These are phyloP conservation scores for Leishmania guyanensis DNA, from an alignment of 208 protist species.

Conservation along the genomic window DNA sequence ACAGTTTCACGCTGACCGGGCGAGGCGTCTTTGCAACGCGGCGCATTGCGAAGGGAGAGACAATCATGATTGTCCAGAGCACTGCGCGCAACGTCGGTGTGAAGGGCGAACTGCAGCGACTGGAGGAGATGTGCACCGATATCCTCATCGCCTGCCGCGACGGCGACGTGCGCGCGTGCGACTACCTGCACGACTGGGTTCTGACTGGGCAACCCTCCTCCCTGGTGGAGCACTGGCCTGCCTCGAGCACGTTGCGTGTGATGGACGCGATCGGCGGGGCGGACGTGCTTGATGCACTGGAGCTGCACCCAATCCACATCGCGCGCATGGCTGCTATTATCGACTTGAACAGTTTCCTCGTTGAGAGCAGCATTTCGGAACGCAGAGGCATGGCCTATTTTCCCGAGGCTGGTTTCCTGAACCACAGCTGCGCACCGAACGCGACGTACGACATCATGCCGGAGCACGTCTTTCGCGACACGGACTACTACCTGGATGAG, in stretches of 20 bases:
- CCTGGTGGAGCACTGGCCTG: constrained; percentile 81
- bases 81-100: constrained; percentile 80
- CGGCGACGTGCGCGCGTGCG: constrained; percentile 25
- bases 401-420: constrained; percentile 85
- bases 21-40: constrained; percentile 84
- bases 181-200: constrained; percentile 83
- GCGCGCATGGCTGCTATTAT: constrained; percentile 82
- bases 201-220: constrained; percentile 84
- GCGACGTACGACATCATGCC: constrained; percentile 85
- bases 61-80: constrained; percentile 84
- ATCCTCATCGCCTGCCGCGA: constrained; percentile 27
- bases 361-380: constrained; percentile 82
- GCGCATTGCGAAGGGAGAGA: constrained; percentile 70
- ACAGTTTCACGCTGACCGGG: constrained; percentile 80
- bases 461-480: constrained; percentile 73
- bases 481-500: constrained; percentile 81
- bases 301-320: constrained; percentile 85
- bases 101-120: constrained; percentile 70
- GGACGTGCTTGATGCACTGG: constrained; percentile 58
- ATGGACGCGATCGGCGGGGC: constrained; percentile 68
- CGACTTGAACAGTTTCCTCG: constrained; percentile 88
- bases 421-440: constrained; percentile 90
- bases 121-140: constrained; percentile 77
- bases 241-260: constrained; percentile 58
- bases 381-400: constrained; percentile 91